Evolutionary conservation across 257 asterid species (phyloP), one percentile per base, ranked within the genome.

Genomic region (Nicotiana tabacum): DNA sequence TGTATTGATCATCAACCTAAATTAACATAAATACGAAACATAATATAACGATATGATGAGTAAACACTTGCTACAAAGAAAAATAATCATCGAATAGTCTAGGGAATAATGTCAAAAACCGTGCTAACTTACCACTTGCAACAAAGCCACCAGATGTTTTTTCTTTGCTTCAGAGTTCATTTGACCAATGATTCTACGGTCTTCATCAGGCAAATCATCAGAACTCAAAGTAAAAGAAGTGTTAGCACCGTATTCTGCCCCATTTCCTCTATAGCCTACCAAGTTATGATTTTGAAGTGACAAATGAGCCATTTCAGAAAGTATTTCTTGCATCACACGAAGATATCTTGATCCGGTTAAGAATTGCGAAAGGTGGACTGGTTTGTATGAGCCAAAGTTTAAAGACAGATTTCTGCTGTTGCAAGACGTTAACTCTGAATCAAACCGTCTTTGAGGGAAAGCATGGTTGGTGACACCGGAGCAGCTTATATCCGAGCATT

Each of bases 1-100:
- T 92, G 92, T 92, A 94, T 66, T 87, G 92, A 9, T 92, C 94
- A 37, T 95, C 99, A 29, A 95, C 98, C 99, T 95, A 78, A 10
- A 72, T 60, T 48, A 21, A 43, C 3, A 10, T 0, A 60, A 15
- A 8, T 13, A 16, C 6, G 43, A 39, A 80, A 11, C 39, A 48
- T 58, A 13, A 48, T 62, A 51, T 12, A 10, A 27, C 16, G 1
- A 7, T 76, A 51, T 27, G 65, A 76, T 76, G 46, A 76, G 16
- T 76, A 76, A 21, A 37, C 65, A 51, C 57, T 51, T 10, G 58
- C 33, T 4, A 55, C 39, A 17, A 15, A 37, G 11, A 80, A 39
- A 29, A 35, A 37, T 24, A 82, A 77, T 33, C 6, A 37, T n/a
- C 80, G 6, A 78, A 51, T 12, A 32, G 55, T 56, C 13, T 2